phyloP scores from a whole-genome alignment of 1,284 basidiomycete species.

The Ganoderma multipileum region DNA sequence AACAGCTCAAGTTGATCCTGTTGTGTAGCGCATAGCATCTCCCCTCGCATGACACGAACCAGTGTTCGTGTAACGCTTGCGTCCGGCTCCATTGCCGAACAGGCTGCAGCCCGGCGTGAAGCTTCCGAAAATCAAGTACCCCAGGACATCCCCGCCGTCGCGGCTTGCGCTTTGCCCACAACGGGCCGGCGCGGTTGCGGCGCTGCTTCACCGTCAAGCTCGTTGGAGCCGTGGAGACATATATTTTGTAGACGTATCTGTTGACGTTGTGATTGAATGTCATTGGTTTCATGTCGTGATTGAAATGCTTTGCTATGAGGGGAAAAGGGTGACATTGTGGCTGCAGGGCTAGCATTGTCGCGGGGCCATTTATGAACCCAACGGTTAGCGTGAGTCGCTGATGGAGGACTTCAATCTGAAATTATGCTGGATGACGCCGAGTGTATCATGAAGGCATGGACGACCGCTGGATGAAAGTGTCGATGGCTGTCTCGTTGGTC shows the following conservation, averaged over 20 bases:
- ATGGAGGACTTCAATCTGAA: no score
- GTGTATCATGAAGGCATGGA: no score
- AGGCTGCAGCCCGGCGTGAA: not conserved
- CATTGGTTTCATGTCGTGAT: not conserved
- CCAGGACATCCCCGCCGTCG: conserved; percentile 13
- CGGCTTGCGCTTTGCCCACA: not conserved
- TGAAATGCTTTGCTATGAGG: not conserved
- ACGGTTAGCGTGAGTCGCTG: no score
- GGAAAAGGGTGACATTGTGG: no score
- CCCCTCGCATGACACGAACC: not conserved
- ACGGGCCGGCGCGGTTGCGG: not conserved
- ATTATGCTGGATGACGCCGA: no score
- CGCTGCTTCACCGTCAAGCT: not conserved
- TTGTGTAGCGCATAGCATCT: no score
- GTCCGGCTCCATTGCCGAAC: no score
- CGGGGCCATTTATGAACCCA: no score
- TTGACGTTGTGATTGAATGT: not conserved
- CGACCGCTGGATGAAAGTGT: no score
- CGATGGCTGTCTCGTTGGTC: no score
- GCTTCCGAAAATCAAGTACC: conserved; percentile 17
- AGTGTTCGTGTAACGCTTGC: not conserved
- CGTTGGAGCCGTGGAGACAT: not conserved
- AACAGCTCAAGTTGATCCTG: no score
- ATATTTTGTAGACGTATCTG: not conserved
- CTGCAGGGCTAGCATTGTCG: no score